These are phyloP conservation scores for Leccinum longicurvipes DNA, from an alignment of 768 basidiomycete species.

Conservation along the genomic window DNA sequence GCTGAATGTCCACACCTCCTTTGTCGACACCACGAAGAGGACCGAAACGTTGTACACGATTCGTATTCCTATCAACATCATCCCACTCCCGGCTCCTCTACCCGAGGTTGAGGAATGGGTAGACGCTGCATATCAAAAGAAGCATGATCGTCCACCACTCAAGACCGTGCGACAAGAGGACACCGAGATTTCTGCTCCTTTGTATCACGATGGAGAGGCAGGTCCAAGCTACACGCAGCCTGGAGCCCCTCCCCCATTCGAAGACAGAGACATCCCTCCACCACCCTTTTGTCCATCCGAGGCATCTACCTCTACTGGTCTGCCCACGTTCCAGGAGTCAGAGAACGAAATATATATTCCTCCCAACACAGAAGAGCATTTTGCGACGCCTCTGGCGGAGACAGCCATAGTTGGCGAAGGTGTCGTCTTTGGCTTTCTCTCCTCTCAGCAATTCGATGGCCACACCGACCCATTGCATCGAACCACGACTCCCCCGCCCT, in stretches of 20 bases:
- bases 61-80: constrained; percentile 64
- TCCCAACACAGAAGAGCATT: constrained; percentile 34
- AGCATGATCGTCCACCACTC: constrained; percentile 77
- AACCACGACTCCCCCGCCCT: constrained; percentile 68
- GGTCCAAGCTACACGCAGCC: constrained; percentile 68
- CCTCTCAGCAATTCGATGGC: constrained; percentile 77
- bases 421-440: constrained; percentile 66
- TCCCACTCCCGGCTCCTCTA: constrained; percentile 75
- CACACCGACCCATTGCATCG: constrained; percentile 67
- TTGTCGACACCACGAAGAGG: constrained; percentile 66
- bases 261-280: constrained; percentile 78
- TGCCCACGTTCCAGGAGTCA: constrained; percentile 79
- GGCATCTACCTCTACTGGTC: constrained; percentile 53
- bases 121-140: constrained; percentile 80
- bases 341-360: constrained; percentile 75
- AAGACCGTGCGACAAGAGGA: constrained; percentile 72
- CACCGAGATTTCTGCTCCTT: constrained; percentile 53
- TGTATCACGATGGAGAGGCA: constrained; percentile 68
- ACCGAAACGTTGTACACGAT: constrained; percentile 66
- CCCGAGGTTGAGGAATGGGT: constrained; percentile 72
- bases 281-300: constrained; percentile 56
- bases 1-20: constrained; percentile 70
- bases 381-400: constrained; percentile 31
- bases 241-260: constrained; percentile 79
- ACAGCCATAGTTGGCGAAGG: constrained; percentile 67